Percentiles rank a stretch among this genome's conserved stretches.
Conservation (phyloP, 1,284 basidiomycete genomes). For the Flammula alnicola region DNA sequence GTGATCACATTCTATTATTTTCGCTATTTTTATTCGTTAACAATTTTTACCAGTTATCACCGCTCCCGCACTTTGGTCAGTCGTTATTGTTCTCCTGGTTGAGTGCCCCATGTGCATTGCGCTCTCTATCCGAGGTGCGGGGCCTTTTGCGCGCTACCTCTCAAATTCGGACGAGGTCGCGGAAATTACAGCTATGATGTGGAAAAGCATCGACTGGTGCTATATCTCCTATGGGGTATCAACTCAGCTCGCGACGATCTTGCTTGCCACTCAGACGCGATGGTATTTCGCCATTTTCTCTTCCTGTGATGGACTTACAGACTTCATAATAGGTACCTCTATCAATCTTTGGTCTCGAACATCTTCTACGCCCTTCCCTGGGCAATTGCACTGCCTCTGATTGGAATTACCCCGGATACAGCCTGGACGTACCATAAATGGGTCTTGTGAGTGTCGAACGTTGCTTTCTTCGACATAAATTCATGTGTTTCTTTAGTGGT, state of each 20-base stretch:
- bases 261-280: constrained; percentile 23
- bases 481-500: constrained; percentile 16
- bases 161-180: constrained; percentile 28
- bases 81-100: constrained; percentile 22
- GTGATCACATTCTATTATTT: constrained; percentile 1
- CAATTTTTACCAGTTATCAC: constrained; percentile 11
- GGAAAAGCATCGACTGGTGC: constrained; percentile 29
- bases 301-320: no score
- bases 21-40: not conserved
- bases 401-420: constrained; percentile 26
- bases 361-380: constrained; percentile 26
- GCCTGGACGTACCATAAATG: constrained; percentile 30
- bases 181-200: constrained; percentile 27
- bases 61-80: constrained; percentile 20
- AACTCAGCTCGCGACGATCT: constrained; percentile 27
- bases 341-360: constrained; percentile 14
- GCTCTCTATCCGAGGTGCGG: constrained; percentile 19
- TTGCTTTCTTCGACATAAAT: not conserved
- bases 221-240: constrained; percentile 28
- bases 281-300: no score
- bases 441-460: constrained; percentile 22
- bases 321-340: constrained; percentile 10
- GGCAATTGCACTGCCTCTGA: constrained; percentile 23
- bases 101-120: constrained; percentile 24
- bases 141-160: constrained; percentile 26